phyloP scores from a whole-genome alignment of 176 grass and related monocot genomes.

The Metroxylon sagu region DNA sequence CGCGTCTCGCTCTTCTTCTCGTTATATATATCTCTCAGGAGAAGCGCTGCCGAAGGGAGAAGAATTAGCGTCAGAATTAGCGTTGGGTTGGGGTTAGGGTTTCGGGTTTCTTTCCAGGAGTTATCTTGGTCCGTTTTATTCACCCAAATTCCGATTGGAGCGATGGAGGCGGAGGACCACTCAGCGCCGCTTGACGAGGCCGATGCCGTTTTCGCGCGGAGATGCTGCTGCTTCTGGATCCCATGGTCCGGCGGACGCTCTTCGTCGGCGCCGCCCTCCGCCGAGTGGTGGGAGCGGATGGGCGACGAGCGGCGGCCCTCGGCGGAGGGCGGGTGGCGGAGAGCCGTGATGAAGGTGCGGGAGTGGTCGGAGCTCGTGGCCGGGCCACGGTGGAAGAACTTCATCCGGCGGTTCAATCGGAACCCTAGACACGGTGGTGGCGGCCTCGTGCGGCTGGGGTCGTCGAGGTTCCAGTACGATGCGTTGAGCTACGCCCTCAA shows the following conservation, averaged over 20 bases:
- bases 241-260: conserved; percentile 9
- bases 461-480: conserved; percentile 62
- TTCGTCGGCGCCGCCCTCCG: neutral
- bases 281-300: conserved; percentile 23
- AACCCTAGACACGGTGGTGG: conserved; percentile 6
- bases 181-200: conserved; percentile 13
- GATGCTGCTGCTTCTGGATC: conserved; percentile 70
- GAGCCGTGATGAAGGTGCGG: conserved; percentile 66
- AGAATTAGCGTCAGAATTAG: no score
- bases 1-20: no score
- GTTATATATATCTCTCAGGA: no score
- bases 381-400: conserved; percentile 92
- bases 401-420: conserved; percentile 73
- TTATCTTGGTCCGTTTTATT: no score
- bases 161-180: conserved; percentile 2
- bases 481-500: conserved; percentile 92
- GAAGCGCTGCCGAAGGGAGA: no score
- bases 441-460: neutral
- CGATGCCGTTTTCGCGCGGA: conserved; percentile 30
- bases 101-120: no score
- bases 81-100: no score
- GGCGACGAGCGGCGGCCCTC: conserved; percentile 33
- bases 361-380: conserved; percentile 98
- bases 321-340: conserved; percentile 41
- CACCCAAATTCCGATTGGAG: neutral